phyloP scores from a whole-genome alignment of 2,329 filamentous ascomycete genomes.

The Aureobasidium sp. region DNA sequence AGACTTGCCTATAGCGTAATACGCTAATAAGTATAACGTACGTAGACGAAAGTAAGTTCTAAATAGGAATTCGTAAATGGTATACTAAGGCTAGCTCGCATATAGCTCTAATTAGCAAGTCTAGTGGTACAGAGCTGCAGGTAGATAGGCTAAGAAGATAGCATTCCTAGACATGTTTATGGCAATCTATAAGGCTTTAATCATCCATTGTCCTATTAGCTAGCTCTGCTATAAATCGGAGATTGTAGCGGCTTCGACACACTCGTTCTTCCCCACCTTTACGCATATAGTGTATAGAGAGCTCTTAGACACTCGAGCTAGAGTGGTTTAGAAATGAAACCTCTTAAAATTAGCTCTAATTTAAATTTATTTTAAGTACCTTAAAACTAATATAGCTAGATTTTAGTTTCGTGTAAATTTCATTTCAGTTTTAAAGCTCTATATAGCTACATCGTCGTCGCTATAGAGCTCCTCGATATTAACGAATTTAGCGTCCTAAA shows the following conservation, averaged over 20 bases:
- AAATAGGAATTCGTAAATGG: not conserved
- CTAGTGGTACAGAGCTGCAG: not conserved
- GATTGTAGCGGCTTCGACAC: not conserved
- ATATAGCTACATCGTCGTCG: too few relatives aligned
- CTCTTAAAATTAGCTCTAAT: too few relatives aligned
- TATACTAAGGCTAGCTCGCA: not conserved
- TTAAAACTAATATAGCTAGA: too few relatives aligned
- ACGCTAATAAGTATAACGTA: not conserved
- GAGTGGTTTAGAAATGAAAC: too few relatives aligned
- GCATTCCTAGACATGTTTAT: not conserved
- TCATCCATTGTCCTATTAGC: too few relatives aligned
- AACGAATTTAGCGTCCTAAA: too few relatives aligned
- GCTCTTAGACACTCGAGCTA: not conserved
- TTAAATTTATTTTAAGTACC: too few relatives aligned
- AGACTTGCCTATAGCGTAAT: not conserved
- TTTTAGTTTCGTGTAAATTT: too few relatives aligned
- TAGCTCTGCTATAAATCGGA: too few relatives aligned
- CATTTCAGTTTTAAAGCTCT: too few relatives aligned
- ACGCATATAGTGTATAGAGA: not conserved
- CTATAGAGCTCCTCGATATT: too few relatives aligned
- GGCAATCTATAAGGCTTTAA: not conserved
- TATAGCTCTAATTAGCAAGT: conserved; percentile 3
- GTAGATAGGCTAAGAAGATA: not conserved
- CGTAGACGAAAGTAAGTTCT: too few relatives aligned
- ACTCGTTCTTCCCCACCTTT: not conserved